These are phyloP conservation scores for Penicillium italicum DNA, from an alignment of 2,329 filamentous ascomycete species.

Conservation along the genomic window DNA sequence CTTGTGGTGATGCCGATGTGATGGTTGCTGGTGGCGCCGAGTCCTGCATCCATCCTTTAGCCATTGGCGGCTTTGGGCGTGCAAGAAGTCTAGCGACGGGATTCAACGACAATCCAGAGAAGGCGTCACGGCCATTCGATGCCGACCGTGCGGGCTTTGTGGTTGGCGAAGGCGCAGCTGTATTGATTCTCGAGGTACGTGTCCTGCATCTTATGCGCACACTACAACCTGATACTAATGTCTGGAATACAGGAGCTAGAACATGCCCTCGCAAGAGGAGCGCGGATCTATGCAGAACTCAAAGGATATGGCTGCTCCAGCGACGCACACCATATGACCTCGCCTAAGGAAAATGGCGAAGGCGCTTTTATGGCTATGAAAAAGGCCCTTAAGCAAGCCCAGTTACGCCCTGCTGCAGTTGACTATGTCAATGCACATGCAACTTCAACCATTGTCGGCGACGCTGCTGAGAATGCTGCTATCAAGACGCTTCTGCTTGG, in stretches of 20 bases:
- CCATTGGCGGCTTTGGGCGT: slow-evolving; percentile 85
- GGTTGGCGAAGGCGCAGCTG: slow-evolving; percentile 85
- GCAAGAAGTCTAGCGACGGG: slow-evolving; percentile 79
- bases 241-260: slow-evolving; percentile 62
- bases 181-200: slow-evolving; percentile 72
- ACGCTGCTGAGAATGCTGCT: slow-evolving; percentile 80
- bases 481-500: slow-evolving; percentile 75
- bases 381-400: slow-evolving; percentile 70
- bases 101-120: slow-evolving; percentile 68
- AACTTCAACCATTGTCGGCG: slow-evolving; percentile 80
- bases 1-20: slow-evolving; percentile 85
- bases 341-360: slow-evolving; percentile 74
- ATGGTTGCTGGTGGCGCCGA: slow-evolving; percentile 97
- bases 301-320: slow-evolving; percentile 85
- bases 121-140: slow-evolving; percentile 86
- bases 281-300: slow-evolving; percentile 82
- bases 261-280: slow-evolving; percentile 75
- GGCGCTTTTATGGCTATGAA: slow-evolving; percentile 85
- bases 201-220: not conserved
- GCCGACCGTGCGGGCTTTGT: slow-evolving; percentile 77
- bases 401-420: slow-evolving; percentile 64
- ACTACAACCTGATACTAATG: not conserved
- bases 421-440: slow-evolving; percentile 97
- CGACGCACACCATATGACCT: slow-evolving; percentile 91
- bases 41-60: slow-evolving; percentile 90